Evolutionary conservation across 192 early-diverging fungal species (phyloP), one percentile per base, ranked within the genome.

Genomic region (Coemansia sp.): DNA sequence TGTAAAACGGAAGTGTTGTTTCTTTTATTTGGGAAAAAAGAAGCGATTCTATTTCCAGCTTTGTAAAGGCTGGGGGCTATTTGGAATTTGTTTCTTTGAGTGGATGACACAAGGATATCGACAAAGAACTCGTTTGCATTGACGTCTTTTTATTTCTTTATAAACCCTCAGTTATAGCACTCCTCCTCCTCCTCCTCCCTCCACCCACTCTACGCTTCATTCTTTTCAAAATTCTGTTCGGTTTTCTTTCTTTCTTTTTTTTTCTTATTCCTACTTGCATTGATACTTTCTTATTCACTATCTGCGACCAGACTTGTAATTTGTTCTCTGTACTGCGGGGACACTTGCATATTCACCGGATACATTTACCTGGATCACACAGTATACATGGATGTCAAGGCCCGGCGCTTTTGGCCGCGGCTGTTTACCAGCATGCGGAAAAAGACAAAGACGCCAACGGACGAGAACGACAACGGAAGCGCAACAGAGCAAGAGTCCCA

Each of bases 31-130:
- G 11, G n/a, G n/a, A n/a, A n/a, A n/a, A n/a, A n/a, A 13, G 15
- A 17, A 13, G 11, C 42, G 42, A 45, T 45, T 45, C 42, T 17
- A 13, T 17, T 45, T 40, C 7, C 11, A 40, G 7, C 38, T 40
- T 40, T 40, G 38, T 40, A 40, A 40, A 29, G 3, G 29, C 29
- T 3, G 1, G 29, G 29, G 29, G 3, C 29, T 29, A 29, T 29
- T 29, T 29, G 29, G 29, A 29, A 2, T 29, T 29, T 29, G 29
- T 7, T 40, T 40, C 7, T 40, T 40, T 11, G 9, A 40, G 11
- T 5, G 38, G 95, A 94, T 94, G 92, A 95, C 75, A 88, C 87
- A 92, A 99, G 97, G 94, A 96, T 97, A 83, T 86, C 86, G 81
- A 76, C 73, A 76, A 81, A 82, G 85, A 54, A 45, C 42, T 45